A percentile compares a stretch with the other conserved stretches of the same genome.
These are phyloP conservation scores for Septoria petroselini DNA, from an alignment of 2,329 filamentous ascomycete genomes.

Conservation along the genomic window DNA sequence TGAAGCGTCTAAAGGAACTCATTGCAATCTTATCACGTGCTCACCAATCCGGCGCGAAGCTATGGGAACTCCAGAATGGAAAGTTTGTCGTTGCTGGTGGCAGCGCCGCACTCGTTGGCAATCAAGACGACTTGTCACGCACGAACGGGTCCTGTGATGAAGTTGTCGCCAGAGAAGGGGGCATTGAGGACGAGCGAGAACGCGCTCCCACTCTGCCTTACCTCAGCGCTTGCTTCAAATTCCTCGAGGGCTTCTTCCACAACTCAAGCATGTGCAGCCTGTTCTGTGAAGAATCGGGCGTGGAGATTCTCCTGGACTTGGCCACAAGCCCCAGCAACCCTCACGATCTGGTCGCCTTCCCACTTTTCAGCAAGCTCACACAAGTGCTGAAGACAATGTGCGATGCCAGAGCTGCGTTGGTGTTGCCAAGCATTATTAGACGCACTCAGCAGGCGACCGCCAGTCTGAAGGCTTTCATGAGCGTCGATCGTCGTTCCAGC, in stretches of 20 bases:
- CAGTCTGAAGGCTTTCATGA: slow-evolving; percentile 63
- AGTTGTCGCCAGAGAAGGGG: slow-evolving; percentile 18
- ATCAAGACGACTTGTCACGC: slow-evolving; percentile 4
- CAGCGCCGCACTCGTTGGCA: slow-evolving; percentile 19
- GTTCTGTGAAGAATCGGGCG: slow-evolving; percentile 75
- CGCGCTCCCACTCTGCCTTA: slow-evolving; percentile 48
- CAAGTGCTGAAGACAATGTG: slow-evolving; percentile 73
- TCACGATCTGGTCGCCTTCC: slow-evolving; percentile 65
- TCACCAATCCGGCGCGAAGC: slow-evolving; percentile 72
- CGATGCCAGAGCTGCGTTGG: slow-evolving; percentile 75
- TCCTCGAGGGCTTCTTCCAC: slow-evolving; percentile 72
- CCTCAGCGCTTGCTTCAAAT: slow-evolving; percentile 71
- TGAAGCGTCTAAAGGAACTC: slow-evolving; percentile 73
- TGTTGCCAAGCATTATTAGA: slow-evolving; percentile 75
- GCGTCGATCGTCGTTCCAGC: slow-evolving; percentile 29
- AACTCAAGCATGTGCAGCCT: slow-evolving; percentile 68
- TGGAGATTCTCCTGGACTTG: slow-evolving; percentile 80
- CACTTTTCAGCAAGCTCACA: slow-evolving; percentile 67
- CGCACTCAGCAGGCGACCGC: slow-evolving; percentile 69
- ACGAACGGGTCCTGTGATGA: background rate
- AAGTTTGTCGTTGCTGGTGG: slow-evolving; percentile 48
- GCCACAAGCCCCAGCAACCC: slow-evolving; percentile 78
- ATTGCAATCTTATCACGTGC: slow-evolving; percentile 67
- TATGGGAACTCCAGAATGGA: slow-evolving; percentile 53
- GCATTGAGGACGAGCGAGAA: slow-evolving; percentile 42